Evolutionary conservation across 805 yeast species (phyloP).

Genomic region (Starmerella vitae): DNA sequence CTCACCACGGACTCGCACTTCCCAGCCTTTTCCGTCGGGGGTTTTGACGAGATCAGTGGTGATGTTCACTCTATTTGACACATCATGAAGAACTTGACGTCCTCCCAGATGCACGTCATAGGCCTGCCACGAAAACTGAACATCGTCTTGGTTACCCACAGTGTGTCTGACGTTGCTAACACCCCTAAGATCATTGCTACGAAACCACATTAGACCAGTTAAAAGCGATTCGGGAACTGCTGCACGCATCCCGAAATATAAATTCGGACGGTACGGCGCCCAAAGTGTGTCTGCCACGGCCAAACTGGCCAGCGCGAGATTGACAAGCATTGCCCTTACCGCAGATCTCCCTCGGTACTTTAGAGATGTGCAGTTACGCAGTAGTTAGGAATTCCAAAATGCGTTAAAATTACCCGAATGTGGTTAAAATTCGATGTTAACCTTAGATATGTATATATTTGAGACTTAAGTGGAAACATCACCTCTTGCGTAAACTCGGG

Average conservation of each 20-base stretch:
- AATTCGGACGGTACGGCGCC: slow-evolving; percentile 88
- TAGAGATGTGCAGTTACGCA: no score
- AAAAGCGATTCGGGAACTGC: slow-evolving; percentile 60
- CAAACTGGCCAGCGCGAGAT: background rate
- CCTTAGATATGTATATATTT: no score
- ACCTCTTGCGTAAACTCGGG: no score
- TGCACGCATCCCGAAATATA: slow-evolving; percentile 78
- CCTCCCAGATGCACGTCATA: slow-evolving; percentile 90
- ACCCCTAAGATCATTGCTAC: slow-evolving; percentile 43
- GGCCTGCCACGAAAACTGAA: slow-evolving; percentile 73
- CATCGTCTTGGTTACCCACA: slow-evolving; percentile 58
- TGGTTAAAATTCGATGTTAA: no score
- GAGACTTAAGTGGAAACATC: no score
- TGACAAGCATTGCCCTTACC: no score
- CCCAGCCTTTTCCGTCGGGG: slow-evolving; percentile 66
- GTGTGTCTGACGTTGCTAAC: slow-evolving; percentile 51
- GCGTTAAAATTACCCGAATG: no score
- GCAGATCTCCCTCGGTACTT: no score
- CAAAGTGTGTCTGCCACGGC: slow-evolving; percentile 42
- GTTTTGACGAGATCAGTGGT: slow-evolving; percentile 66
- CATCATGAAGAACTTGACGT: slow-evolving; percentile 56
- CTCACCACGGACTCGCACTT: slow-evolving; percentile 49
- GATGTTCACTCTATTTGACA: slow-evolving; percentile 46
- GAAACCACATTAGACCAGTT: slow-evolving; percentile 82
- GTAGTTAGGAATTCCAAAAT: no score